Conservation (phyloP, 2,329 filamentous ascomycete genomes). For the Apiospora rasikravindrae region DNA sequence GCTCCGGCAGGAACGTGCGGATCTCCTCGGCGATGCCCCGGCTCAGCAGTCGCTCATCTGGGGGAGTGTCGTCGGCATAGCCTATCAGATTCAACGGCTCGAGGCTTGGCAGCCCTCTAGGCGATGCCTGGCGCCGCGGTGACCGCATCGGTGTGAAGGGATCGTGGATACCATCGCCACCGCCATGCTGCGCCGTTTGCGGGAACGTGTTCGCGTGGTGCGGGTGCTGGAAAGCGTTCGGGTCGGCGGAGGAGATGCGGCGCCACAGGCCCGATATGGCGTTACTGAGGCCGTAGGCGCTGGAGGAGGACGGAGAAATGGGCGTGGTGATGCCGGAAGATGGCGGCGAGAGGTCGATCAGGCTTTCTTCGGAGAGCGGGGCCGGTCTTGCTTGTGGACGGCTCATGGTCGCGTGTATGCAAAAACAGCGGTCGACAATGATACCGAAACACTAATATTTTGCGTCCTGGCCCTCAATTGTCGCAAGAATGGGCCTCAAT, state of each 20-base stretch:
- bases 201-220: conserved; percentile 25
- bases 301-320: conserved; percentile 24
- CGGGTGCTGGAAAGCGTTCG: conserved; percentile 33
- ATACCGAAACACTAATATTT: not conserved
- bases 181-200: conserved; percentile 20
- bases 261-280: conserved; percentile 64
- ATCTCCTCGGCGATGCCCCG: conserved; percentile 88
- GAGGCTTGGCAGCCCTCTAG: conserved; percentile 86
- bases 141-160: conserved; percentile 57
- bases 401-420: conserved; percentile 25
- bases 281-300: conserved; percentile 34
- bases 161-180: conserved; percentile 57
- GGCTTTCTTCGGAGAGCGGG: conserved; percentile 29
- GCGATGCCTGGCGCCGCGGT: conserved; percentile 69
- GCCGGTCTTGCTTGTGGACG: conserved; percentile 16
- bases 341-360: conserved; percentile 39
- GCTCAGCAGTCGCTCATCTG: conserved; percentile 70
- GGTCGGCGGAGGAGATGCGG: conserved; percentile 61
- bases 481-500: not conserved
- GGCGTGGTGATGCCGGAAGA: conserved; percentile 34
- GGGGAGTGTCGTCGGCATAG: conserved; percentile 64
- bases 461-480: not conserved
- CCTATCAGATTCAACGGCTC: conserved; percentile 77
- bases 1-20: conserved; percentile 82
- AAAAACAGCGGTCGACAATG: not conserved